These are phyloP conservation scores for Umbelopsis vinacea DNA, from an alignment of 192 early-diverging fungal species.

Conservation along the genomic window DNA sequence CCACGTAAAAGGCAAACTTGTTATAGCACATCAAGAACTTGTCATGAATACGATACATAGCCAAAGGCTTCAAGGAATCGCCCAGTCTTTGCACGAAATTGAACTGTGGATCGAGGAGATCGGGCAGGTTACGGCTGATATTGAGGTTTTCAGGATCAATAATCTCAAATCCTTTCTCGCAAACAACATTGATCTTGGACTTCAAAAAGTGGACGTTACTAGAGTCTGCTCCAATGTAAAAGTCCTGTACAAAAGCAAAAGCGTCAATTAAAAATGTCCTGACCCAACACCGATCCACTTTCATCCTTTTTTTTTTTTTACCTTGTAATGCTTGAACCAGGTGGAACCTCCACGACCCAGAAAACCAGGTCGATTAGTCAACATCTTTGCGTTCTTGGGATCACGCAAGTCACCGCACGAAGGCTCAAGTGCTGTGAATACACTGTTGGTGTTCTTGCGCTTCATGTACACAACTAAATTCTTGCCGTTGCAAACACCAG, in stretches of 20 bases:
- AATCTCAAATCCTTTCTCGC: constrained; percentile 93
- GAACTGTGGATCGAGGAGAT: constrained; percentile 78
- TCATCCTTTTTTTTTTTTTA: too few species aligned
- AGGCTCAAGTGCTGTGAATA: constrained; percentile 36
- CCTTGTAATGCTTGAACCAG: constrained; percentile 40
- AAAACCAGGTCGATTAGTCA: constrained; percentile 24
- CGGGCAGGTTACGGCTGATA: constrained; percentile 79
- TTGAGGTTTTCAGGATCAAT: constrained; percentile 87
- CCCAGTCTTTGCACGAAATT: constrained; percentile 79
- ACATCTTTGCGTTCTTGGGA: constrained; percentile 28
- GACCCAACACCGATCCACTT: too few species aligned
- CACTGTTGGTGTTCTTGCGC: constrained; percentile 25
- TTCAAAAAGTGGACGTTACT: constrained; percentile 87
- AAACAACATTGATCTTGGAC: constrained; percentile 87
- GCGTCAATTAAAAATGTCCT: neutral
- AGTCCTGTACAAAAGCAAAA: constrained; percentile 69
- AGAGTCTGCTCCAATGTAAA: constrained; percentile 92
- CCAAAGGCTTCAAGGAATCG: constrained; percentile 81
- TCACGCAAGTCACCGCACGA: constrained; percentile 33
- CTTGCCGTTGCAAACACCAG: constrained; percentile 34
- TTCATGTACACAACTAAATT: constrained; percentile 37
- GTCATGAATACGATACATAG: constrained; percentile 80
- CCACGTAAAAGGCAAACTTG: constrained; percentile 93
- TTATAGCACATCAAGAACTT: constrained; percentile 90
- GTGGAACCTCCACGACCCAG: constrained; percentile 23